Evolutionary conservation across 2,329 filamentous ascomycete species (phyloP).

Genomic region (Xylaria sp.): DNA sequence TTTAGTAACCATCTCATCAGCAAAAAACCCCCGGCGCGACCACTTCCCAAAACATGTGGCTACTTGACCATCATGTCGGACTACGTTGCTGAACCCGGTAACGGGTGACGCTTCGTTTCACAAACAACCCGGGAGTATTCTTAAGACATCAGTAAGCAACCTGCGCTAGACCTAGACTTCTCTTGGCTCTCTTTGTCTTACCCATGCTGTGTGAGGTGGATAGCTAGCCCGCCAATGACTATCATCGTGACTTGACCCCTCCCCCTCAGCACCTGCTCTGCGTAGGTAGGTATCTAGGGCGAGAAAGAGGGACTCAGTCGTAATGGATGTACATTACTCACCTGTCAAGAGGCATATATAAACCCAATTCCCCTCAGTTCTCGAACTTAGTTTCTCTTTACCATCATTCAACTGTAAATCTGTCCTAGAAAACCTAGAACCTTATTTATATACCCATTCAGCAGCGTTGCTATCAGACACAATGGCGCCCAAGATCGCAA

Average conservation of each 20-base stretch:
- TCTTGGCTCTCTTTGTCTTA: too few species aligned
- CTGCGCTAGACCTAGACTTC: not conserved
- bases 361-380: slow-evolving; percentile 7
- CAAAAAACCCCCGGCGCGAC: not conserved
- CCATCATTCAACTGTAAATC: not conserved
- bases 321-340: not conserved
- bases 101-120: slow-evolving; percentile 3
- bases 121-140: slow-evolving; percentile 1
- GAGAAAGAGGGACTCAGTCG: too few species aligned
- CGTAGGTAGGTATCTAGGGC: too few species aligned
- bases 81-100: not conserved
- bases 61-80: not conserved
- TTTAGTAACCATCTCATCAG: slow-evolving; percentile 28
- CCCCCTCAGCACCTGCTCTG: slow-evolving; percentile 10
- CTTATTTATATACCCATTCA: not conserved
- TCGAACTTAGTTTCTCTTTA: not conserved
- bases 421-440: not conserved
- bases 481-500: slow-evolving; percentile 43
- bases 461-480: not conserved
- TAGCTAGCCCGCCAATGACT: not conserved
- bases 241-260: not conserved
- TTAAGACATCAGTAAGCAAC: slow-evolving; percentile 27
- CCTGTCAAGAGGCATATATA: slow-evolving; percentile 18
- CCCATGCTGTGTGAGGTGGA: not conserved
- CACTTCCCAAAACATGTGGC: not conserved